phyloP scores from a whole-genome alignment of 2,329 filamentous ascomycete genomes.

The Hypoxylon sp. region DNA sequence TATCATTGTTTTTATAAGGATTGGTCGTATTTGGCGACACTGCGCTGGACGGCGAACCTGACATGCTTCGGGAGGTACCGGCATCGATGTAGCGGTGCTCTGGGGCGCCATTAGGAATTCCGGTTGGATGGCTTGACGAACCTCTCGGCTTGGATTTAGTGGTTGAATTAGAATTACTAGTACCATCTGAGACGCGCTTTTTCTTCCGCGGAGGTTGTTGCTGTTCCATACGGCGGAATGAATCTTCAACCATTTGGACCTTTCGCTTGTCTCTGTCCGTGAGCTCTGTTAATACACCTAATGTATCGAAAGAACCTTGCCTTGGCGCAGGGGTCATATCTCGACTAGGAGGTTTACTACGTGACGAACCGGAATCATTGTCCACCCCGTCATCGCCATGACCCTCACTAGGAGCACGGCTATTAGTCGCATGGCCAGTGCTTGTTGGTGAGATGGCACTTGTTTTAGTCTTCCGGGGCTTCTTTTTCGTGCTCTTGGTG shows the following conservation, averaged over 20 bases:
- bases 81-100: constrained; percentile 67
- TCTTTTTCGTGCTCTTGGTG: constrained; percentile 59
- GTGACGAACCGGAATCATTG: constrained; percentile 69
- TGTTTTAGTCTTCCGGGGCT: constrained; percentile 68
- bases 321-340: constrained; percentile 73
- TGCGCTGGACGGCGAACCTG: constrained; percentile 64
- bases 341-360: constrained; percentile 76
- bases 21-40: constrained; percentile 58
- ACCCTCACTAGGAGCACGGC: constrained; percentile 75
- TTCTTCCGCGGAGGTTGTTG: constrained; percentile 72
- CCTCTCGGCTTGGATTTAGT: constrained; percentile 59
- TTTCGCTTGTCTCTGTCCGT: constrained; percentile 78
- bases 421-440: constrained; percentile 73
- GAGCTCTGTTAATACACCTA: constrained; percentile 73
- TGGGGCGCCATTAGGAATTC: constrained; percentile 53
- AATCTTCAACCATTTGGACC: constrained; percentile 75
- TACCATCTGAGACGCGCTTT: constrained; percentile 73
- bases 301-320: constrained; percentile 72
- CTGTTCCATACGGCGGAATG: constrained; percentile 74
- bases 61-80: constrained; percentile 68
- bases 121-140: constrained; percentile 40
- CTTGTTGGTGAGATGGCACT: constrained; percentile 73
- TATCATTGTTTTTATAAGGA: constrained; percentile 48
- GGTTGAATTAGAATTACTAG: constrained; percentile 51
- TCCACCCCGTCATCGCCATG: constrained; percentile 70